Conservation (phyloP, 169 alveolate species). For the Cyclospora cayetanensis region DNA sequence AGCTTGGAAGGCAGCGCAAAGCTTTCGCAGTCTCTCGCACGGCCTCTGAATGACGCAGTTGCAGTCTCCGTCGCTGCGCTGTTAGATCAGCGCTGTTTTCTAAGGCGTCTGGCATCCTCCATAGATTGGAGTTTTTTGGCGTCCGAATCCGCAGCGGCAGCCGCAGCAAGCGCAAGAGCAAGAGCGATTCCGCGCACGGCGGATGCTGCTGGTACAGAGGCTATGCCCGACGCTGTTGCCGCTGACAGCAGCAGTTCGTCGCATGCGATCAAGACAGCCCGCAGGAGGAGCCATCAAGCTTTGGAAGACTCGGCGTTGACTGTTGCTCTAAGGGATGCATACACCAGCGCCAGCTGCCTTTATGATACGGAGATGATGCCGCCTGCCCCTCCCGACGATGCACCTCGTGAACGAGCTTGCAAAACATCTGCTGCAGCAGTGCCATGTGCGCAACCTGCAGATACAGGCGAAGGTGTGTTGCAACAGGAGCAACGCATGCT, state of each 20-base stretch:
- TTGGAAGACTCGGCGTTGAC: neutral
- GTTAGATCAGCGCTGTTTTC: constrained; percentile 10
- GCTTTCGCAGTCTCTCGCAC: neutral
- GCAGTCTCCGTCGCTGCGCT: constrained; percentile 29
- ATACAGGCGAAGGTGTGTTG: too few species aligned
- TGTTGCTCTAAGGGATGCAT: constrained; percentile 3
- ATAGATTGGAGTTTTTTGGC: neutral
- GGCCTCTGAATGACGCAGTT: neutral
- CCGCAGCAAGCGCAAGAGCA: too few species aligned
- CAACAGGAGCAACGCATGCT: constrained; percentile 15
- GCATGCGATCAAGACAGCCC: neutral
- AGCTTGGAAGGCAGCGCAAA: neutral
- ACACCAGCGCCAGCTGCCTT: constrained; percentile 29
- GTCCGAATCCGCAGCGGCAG: neutral
- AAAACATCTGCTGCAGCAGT: too few species aligned
- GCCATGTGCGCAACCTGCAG: too few species aligned
- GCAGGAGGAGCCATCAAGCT: too few species aligned
- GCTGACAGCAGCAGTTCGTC: constrained; percentile 7
- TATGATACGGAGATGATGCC: neutral
- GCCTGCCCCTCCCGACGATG: too few species aligned
- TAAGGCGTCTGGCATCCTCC: neutral
- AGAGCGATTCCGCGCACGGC: too few species aligned
- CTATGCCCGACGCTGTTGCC: neutral
- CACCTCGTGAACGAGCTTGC: too few species aligned
- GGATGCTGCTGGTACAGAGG: constrained; percentile 14